These are phyloP conservation scores for Fusarium setosum DNA, from an alignment of 2,329 filamentous ascomycete species.

Conservation along the genomic window DNA sequence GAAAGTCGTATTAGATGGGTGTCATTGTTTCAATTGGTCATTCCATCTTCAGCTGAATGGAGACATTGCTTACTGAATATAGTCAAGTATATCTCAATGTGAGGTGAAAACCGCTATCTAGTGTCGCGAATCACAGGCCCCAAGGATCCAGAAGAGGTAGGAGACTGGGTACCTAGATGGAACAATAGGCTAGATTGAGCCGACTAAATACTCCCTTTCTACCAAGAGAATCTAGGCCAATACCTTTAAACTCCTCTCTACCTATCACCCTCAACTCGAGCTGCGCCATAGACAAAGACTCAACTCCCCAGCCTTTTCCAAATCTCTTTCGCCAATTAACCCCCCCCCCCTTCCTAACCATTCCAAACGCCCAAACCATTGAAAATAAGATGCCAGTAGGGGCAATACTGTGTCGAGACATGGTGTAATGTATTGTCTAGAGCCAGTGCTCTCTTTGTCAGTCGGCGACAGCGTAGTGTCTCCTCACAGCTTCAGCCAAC, in stretches of 20 bases:
- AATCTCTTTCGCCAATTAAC: neutral
- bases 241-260: neutral
- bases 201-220: neutral
- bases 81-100: too few species aligned
- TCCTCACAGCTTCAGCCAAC: conserved; percentile 32
- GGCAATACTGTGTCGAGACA: neutral
- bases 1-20: neutral
- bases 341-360: neutral
- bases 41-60: too few species aligned
- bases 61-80: too few species aligned
- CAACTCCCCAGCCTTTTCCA: neutral
- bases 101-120: neutral
- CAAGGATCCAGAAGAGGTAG: too few species aligned
- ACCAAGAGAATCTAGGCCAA: neutral
- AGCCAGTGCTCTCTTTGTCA: neutral
- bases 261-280: neutral
- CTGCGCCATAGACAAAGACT: neutral
- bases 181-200: neutral
- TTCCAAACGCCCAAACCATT: neutral
- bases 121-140: neutral
- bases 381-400: neutral
- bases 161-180: neutral
- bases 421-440: neutral
- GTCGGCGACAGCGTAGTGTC: conserved; percentile 19
- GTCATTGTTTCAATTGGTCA: too few species aligned